Base-by-base conservation (phyloP, 1,284 basidiomycete genomes). In the Apiotrichum gracile region DNA sequence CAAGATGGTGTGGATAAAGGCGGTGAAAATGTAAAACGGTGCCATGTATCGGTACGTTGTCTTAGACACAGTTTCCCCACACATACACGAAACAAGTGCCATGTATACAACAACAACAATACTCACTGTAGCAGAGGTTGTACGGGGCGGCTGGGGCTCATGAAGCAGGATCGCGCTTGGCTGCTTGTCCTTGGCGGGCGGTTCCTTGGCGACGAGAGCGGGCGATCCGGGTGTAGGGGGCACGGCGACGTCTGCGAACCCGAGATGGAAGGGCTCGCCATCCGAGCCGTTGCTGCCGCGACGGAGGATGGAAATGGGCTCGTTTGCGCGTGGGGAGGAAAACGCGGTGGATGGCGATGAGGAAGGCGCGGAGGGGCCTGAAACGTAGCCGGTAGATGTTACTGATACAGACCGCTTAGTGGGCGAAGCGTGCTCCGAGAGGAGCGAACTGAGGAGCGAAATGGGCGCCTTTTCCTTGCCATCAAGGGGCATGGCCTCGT, bases 281-380 rank as follows among this genome's bases (percentile, higher is more conserved):
- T 64, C 64, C 5, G 61, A 62, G 9, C 61, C 59, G 2, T 49
- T 44, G 31, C 65, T 68, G 19, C 54, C 58, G 3, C 65, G 60
- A 12, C 68, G 53, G 4, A 68, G 51, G n/a, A 67, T 68, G 2
- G 66, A 65, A 17, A 59, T 47, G 0, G 62, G 61, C 33, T 57
- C 51, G n/a, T 44, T 37, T 13, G 41, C 41, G 21, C 47, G 27
- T 2, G 67, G 68, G 22, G 63, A 66, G 5, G 64, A 66, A 25
- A 70, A 45, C 0, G 68, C 60, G 0, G 68, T 67, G 12, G 62
- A 65, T 9, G 68, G 64, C 5, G 61, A 51, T 2, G 65, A 63
- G 0, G 65, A 65, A 4, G 57, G 57, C 4, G 56, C 51, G 3
- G 62, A 62, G 8, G 56, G 41, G 19, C 41, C 49, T n/a, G 56